Evolutionary conservation across 495 filamentous ascomycete genomes (phyloP), one percentile per base, ranked within the genome.

Genomic region (Lasiosphaeria miniovina): DNA sequence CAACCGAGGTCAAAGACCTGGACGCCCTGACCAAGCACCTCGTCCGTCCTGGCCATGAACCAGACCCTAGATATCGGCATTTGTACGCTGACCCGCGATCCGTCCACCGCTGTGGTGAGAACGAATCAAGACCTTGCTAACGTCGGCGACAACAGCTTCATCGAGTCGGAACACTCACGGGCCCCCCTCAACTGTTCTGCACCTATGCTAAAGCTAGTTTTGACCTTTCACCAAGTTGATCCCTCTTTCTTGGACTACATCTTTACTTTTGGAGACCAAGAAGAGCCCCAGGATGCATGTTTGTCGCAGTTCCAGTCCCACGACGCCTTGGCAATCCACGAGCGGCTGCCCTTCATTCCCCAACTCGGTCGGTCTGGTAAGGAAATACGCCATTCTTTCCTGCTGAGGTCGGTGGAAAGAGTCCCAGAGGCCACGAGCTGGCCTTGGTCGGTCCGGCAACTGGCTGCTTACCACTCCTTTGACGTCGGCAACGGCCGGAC

Each of bases 151-250:
- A 12, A 12, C 60, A 76, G 74, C 4, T 76, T 76, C 52, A 57
- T 75, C 33, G 59, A 68, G 58, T 68, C 74, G 6, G 41, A 57
- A 34, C 65, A 72, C 60, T 70, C 72, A 3, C 36, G 71, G 57
- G 68, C 61, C 36, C 60, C 60, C 10, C 62, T 76, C n/a, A 63
- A 65, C 36, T 62, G 61, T 17, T 65, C 61, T 11, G 52, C 53
- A 10, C 40, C 64, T 10, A 77, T 77, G 72, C 52, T 78, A 11
- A 61, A 59, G 6, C 60, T 61, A 14, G 35, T 65, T 12, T 61
- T 76, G 36, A 75, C 72, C 2, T 69, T 73, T 54, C 69, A 76
- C 54, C 76, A 79, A 67, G 73, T 77, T 2, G 73, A 75, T 63
- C 67, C 75, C 4, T 60, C 62, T 10, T 79, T 76, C 58, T 36